Conservation (phyloP, 768 basidiomycete genomes). For the Tulasnella sp. region DNA sequence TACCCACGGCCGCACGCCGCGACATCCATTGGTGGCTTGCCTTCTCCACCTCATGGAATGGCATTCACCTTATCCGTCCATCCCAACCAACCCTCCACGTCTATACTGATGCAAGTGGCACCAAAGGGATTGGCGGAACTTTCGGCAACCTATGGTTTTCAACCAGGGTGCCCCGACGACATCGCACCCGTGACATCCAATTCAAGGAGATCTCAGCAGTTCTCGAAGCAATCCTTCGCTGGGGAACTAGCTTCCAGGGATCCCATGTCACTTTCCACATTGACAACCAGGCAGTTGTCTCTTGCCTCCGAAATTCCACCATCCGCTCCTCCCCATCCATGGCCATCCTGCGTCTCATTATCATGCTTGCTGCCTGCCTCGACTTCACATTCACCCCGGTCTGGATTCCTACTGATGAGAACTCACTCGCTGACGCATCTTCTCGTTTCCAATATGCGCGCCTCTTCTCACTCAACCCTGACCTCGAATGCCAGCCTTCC, state of each 20-base stretch:
- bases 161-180: constrained; percentile 21
- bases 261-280: constrained; percentile 25
- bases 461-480: constrained; percentile 24
- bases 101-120: constrained; percentile 28
- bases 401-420: constrained; percentile 19
- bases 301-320: constrained; percentile 3
- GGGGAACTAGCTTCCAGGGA: constrained; percentile 23
- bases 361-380: constrained; percentile 16
- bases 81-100: constrained; percentile 17
- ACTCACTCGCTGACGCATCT: constrained; percentile 20
- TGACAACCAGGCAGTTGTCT: constrained; percentile 25
- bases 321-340: constrained; percentile 13
- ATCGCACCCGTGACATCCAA: constrained; percentile 24
- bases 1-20: constrained; percentile 20
- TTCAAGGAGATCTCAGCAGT: constrained; percentile 29
- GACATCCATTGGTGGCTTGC: constrained; percentile 29
- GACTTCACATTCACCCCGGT: constrained; percentile 18
- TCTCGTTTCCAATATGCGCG: constrained; percentile 21
- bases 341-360: constrained; percentile 16
- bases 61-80: constrained; percentile 19
- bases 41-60: constrained; percentile 26
- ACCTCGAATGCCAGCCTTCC: constrained; percentile 22
- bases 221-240: constrained; percentile 25
- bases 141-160: constrained; percentile 24
- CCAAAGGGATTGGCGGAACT: constrained; percentile 24